These are phyloP conservation scores for Ramicandelaber brevisporus DNA, from an alignment of 192 early-diverging fungal species.

Conservation along the genomic window DNA sequence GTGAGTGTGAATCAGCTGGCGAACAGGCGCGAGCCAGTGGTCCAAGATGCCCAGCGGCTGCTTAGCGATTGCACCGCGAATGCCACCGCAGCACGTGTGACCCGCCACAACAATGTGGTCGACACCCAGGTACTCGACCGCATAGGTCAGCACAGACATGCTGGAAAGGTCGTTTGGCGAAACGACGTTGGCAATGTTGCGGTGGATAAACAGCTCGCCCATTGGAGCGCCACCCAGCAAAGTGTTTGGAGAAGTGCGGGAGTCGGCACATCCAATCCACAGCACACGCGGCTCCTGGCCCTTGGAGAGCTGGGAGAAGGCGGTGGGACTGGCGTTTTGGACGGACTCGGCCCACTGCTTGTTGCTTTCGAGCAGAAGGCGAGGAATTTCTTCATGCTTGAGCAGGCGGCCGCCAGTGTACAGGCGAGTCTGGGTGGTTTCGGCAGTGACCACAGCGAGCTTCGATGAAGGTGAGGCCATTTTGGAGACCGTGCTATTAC, in stretches of 20 bases:
- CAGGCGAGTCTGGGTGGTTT: too few relatives aligned
- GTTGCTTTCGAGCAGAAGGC: too few relatives aligned
- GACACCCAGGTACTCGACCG: conserved; percentile 74
- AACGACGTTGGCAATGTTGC: conserved; percentile 92
- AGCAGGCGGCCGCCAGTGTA: too few relatives aligned
- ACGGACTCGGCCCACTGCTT: conserved; percentile 29
- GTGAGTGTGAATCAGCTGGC: conserved; percentile 49
- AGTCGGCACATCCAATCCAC: conserved; percentile 85
- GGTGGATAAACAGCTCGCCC: conserved; percentile 86
- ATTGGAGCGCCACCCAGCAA: conserved; percentile 27
- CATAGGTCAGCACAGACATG: conserved; percentile 76
- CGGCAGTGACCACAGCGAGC: too few relatives aligned
- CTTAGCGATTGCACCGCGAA: conserved; percentile 27
- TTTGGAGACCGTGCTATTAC: too few relatives aligned
- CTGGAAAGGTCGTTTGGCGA: conserved; percentile 53
- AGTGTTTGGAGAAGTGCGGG: conserved; percentile 67
- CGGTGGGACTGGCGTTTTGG: conserved; percentile 27
- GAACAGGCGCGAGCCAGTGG: conserved; percentile 72
- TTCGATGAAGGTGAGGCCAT: too few relatives aligned
- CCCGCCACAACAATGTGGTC: conserved; percentile 86
- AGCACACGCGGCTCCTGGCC: conserved; percentile 63
- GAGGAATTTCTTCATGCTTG: too few relatives aligned
- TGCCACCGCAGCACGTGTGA: conserved; percentile 50
- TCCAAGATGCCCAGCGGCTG: conserved; percentile 55
- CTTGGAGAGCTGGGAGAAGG: conserved; percentile 41